Conservation (phyloP, 2,329 filamentous ascomycete genomes). For the Penicillium olsonii region DNA sequence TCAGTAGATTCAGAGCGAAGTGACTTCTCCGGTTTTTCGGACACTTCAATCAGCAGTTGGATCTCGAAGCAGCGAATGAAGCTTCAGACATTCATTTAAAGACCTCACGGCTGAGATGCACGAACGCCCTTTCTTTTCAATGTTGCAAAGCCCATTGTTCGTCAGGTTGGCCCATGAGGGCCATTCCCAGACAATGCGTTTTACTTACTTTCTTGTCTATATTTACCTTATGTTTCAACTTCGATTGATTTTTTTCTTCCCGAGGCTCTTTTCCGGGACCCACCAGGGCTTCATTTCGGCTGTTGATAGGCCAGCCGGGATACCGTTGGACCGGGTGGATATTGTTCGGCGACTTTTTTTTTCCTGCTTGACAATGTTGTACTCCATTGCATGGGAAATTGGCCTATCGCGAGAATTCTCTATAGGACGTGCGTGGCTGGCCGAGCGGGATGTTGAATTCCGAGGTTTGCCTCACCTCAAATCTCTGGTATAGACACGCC, state of each 20-base stretch:
- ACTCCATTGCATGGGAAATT: background rate
- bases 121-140: background rate
- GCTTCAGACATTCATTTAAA: background rate
- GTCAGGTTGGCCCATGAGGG: no score
- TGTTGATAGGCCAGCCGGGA: background rate
- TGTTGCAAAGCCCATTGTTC: no score
- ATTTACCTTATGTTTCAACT: background rate
- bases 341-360: slow-evolving; percentile 1
- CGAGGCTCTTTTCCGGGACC: background rate
- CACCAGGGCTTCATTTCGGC: background rate
- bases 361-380: background rate
- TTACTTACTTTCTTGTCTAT: background rate
- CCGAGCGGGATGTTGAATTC: background rate
- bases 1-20: slow-evolving; percentile 5
- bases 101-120: background rate
- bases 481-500: background rate
- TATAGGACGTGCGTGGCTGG: background rate
- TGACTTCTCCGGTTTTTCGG: background rate
- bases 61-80: background rate
- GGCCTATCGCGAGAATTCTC: background rate
- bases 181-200: no score
- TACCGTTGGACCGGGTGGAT: slow-evolving; percentile 1
- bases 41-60: background rate
- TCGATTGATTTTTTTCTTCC: background rate
- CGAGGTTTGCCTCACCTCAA: background rate